phyloP scores from a whole-genome alignment of 192 early-diverging fungal species.

The Backusella westeae region DNA sequence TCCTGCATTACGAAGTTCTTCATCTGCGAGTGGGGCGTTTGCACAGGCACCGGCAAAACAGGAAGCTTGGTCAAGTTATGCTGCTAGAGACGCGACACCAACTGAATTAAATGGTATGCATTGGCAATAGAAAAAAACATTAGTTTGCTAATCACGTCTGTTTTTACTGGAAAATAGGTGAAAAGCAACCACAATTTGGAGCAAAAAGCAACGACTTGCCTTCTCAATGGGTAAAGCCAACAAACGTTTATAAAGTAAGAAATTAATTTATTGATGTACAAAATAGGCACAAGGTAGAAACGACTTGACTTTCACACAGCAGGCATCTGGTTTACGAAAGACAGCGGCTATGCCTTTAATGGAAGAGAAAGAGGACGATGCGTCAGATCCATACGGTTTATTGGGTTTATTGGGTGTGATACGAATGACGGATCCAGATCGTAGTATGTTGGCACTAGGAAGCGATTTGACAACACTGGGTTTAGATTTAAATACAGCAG shows the following conservation, averaged over 20 bases:
- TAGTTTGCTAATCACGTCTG: not conserved
- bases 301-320: slow-evolving; percentile 1
- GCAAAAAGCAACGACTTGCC: not conserved
- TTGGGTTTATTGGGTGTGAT: slow-evolving; percentile 83
- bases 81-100: not conserved
- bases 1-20: slow-evolving; percentile 30
- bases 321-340: slow-evolving; percentile 5
- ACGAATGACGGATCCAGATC: slow-evolving; percentile 71
- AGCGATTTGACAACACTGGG: slow-evolving; percentile 87
- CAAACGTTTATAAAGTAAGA: too few relatives aligned
- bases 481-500: slow-evolving; percentile 66
- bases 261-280: too few relatives aligned
- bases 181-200: not conserved
- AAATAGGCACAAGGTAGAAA: not conserved
- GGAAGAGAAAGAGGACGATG: not conserved
- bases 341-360: not conserved
- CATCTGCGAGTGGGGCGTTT: not conserved
- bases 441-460: slow-evolving; percentile 80
- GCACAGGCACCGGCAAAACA: not conserved
- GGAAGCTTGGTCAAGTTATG: not conserved
- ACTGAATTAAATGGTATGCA: not conserved
- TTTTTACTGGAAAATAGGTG: not conserved
- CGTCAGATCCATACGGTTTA: slow-evolving; percentile 71
- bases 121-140: not conserved
- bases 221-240: not conserved